Base-by-base conservation (phyloP, 2,329 filamentous ascomycete genomes). In the Arthrobotrys megalospora region DNA sequence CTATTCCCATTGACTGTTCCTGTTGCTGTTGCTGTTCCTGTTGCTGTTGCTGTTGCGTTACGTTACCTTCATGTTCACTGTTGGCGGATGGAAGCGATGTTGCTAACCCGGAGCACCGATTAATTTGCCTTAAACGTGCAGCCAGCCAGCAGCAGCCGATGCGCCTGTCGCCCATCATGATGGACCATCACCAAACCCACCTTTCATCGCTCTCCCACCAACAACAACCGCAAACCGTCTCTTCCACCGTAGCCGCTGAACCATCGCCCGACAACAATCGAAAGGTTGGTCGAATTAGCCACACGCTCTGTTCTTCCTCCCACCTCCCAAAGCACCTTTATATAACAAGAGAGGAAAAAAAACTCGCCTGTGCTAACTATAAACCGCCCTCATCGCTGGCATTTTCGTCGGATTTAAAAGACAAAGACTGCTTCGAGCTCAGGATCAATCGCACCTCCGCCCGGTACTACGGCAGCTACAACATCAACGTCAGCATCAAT, bases 161-260 rank as follows among this genome's bases (percentile, higher is more conserved):
- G 67, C 21, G 75, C 16, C 38, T 78, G 36, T 78, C 75, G 11
- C 75, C 75, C 19, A 72, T 72, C 43, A 67, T 78, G 60, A 67
- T 78, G 75, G 75, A 78, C 12, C 75, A 78, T 64, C 75, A 78
- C 53, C 75, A 70, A 71, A 50, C 28, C n/a, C 67, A 72, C 53
- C 66, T 55, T 19, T 32, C 52, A n/a, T 43, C 73, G 55, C 73
- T 77, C 38, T 70, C 66, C 60, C 73, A 60, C 66, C 73, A 66
- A 77, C 66, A 68, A 55, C 71, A 69, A 53, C 66, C 64, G n/a
- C 62, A 62, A 62, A 14, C 65, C 12, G 38, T 52, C 12, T 62
- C 67, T 4, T 41, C 67, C 36, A 55, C 62, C 12, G 14, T 52
- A 34, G 36, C 52, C 32, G 62, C 73, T 55, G 73, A 67, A 64